Base-by-base conservation (phyloP, 768 basidiomycete species). In the Naganishia friedmannii region DNA sequence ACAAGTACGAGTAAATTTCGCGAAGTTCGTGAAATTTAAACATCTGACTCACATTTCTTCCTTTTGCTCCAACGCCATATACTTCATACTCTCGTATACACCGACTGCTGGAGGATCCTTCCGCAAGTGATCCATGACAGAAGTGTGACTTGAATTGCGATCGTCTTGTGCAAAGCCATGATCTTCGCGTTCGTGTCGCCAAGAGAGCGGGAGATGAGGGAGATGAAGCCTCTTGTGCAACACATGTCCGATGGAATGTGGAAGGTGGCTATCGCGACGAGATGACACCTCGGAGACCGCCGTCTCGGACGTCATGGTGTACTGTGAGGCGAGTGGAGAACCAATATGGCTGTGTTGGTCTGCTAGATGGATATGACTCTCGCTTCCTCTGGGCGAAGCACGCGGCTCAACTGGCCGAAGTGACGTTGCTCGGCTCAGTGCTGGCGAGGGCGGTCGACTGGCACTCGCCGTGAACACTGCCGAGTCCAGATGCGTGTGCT, bases 31-130 rank as follows among this genome's bases (percentile, higher is more conserved):
- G 29, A 3, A 48, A 21, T 1, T 17, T 10, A 6, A 29, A 48
- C 6, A 13, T 19, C 15, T 8, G 37, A 70, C 76, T 75, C 45
- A 77, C 77, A 56, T 53, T 28, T 68, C 72, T 37, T 76, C 78
- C 7, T 56, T 66, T 23, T 67, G 67, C 65, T 80, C 79, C 28
- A 80, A 58, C 21, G 79, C 76, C 74, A 80, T 77, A 63, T 80
- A 80, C 45, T 74, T 67, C 51, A 73, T 74, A 67, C 74, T 76
- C 66, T 80, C 79, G 60, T 77, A 80, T 1, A 79, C 70, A 2
- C 78, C 79, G 0, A 80, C 79, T 21, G 79, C 78, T 34, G 77
- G 74, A 56, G 78, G 76, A 1, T 70, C 66, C 65, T 75, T 79
- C 15, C 75, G 66, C 29, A 78, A 63, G 53, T 74, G 72, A 23